Evolutionary conservation across 805 yeast species (phyloP), one percentile per base, ranked within the genome.

Genomic region (Saturnispora besseyi): DNA sequence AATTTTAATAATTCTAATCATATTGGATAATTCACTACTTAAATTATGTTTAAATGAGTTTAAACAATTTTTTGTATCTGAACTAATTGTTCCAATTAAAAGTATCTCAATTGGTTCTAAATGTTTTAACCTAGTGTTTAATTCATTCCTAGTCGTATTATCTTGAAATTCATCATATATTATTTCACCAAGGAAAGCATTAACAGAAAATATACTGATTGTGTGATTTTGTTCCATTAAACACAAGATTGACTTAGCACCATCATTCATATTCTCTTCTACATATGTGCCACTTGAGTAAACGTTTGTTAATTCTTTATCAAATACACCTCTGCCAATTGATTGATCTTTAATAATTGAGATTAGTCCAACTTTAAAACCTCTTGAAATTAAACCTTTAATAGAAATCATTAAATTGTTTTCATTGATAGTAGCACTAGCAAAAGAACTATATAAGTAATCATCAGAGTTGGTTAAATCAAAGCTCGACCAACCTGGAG

Each of bases 341-440:
- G 15, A 15, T 18, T 36, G 18, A 18, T 36, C 40, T 18, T 36
- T 36, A 22, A 36, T 18, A 26, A 73, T 71, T 30, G 74, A 67
- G 0, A 90, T 93, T 2, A 93, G 79, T 0, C 95, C 98, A 3
- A 93, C 87, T 61, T 85, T 90, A 52, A 78, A 68, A 0, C 96
- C 96, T 49, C 71, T 71, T 37, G 75, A 77, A 4, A 93, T 71
- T 15, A 91, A 67, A 52, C 91, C 72, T 62, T 84, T 85, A 34
- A 90, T 67, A 62, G 91, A 91, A 30, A 84, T 73, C 56, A 84
- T 84, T 12, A 93, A 69, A 51, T 93, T 69, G 29, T 71, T 77
- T 46, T 84, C 85, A 1, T 97, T 98, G 32, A 93, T 84, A 7
- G 93, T 82, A 53, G 95, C 84, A 59, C 87, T 85, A 0, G 96